These are phyloP conservation scores for Aspergillus ustus DNA, from an alignment of 2,329 filamentous ascomycete species.

Conservation along the genomic window DNA sequence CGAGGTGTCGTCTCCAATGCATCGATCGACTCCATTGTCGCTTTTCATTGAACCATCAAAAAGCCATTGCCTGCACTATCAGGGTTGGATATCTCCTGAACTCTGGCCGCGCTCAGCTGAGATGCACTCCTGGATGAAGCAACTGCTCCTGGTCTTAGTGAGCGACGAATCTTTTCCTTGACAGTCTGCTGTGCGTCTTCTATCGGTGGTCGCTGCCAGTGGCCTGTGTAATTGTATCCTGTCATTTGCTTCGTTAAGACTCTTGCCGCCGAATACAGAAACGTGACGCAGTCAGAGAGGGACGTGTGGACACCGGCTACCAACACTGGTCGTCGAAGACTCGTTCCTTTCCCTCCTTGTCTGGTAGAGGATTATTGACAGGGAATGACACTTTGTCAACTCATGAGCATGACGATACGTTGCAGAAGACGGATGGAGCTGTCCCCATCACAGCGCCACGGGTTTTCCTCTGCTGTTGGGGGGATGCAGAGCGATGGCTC, in stretches of 20 bases:
- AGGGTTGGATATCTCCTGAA: slow-evolving; percentile 18
- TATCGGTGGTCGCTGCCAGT: not conserved
- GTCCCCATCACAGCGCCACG: slow-evolving; percentile 2
- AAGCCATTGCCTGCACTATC: slow-evolving; percentile 23
- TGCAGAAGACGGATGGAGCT: not conserved
- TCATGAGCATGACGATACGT: slow-evolving; percentile 16
- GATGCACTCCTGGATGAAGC: not conserved
- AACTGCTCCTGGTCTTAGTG: not conserved
- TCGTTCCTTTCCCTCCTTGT: not conserved
- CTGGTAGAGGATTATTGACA: not conserved
- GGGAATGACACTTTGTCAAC: not conserved
- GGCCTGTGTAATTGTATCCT: not conserved
- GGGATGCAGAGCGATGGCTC: slow-evolving; percentile 1
- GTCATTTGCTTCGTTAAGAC: not conserved
- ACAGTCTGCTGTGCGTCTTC: not conserved
- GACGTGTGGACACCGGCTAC: slow-evolving; percentile 2
- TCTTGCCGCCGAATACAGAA: slow-evolving; percentile 12
- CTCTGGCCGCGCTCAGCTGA: slow-evolving; percentile 8
- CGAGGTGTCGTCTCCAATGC: slow-evolving; percentile 15
- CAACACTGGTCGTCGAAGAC: not conserved
- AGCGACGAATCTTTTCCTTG: not conserved
- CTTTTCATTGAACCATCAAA: slow-evolving; percentile 14
- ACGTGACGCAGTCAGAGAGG: slow-evolving; percentile 17
- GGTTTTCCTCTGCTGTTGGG: not conserved
- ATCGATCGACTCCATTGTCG: slow-evolving; percentile 12